These are phyloP conservation scores for Cynanchum wilfordii DNA, from an alignment of 257 asterid species.

Conservation along the genomic window DNA sequence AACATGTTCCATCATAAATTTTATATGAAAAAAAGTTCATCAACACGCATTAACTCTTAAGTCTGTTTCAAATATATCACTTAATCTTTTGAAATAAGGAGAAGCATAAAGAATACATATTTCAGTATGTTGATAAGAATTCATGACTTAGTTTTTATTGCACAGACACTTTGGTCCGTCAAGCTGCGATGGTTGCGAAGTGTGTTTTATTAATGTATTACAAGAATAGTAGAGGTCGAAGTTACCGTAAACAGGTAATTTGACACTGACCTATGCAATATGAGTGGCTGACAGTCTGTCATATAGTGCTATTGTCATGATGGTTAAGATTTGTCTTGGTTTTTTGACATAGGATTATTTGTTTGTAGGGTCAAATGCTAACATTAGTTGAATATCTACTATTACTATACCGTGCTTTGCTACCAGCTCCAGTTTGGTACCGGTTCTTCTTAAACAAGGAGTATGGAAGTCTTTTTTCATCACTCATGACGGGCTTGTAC, in stretches of 20 bases:
- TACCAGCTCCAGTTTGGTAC: conserved; percentile 95
- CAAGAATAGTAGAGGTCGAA: conserved; percentile 68
- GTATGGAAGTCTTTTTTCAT: conserved; percentile 86
- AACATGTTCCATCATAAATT: not conserved
- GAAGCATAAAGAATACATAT: not conserved
- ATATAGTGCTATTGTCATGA: not conserved
- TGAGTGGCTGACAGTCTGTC: not conserved
- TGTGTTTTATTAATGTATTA: conserved; percentile 61
- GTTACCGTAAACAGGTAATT: conserved; percentile 73
- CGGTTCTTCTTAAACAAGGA: conserved; percentile 91
- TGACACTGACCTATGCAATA: conserved; percentile 1
- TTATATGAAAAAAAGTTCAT: not conserved
- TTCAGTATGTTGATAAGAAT: not conserved
- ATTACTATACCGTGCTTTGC: conserved; percentile 77
- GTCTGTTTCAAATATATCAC: not conserved
- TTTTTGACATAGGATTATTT: conserved; percentile 15
- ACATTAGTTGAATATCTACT: conserved; percentile 73
- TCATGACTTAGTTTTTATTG: not conserved
- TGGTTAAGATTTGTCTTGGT: conserved; percentile 5
- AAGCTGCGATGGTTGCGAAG: conserved; percentile 72
- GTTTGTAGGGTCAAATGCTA: conserved; percentile 71
- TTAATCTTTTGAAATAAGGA: not conserved
- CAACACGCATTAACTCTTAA: not conserved
- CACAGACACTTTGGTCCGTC: conserved; percentile 76
- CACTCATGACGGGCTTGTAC: conserved; percentile 80